Evolutionary conservation across 2,329 filamentous ascomycete genomes (phyloP).

Genomic region (Fusarium virguliforme): DNA sequence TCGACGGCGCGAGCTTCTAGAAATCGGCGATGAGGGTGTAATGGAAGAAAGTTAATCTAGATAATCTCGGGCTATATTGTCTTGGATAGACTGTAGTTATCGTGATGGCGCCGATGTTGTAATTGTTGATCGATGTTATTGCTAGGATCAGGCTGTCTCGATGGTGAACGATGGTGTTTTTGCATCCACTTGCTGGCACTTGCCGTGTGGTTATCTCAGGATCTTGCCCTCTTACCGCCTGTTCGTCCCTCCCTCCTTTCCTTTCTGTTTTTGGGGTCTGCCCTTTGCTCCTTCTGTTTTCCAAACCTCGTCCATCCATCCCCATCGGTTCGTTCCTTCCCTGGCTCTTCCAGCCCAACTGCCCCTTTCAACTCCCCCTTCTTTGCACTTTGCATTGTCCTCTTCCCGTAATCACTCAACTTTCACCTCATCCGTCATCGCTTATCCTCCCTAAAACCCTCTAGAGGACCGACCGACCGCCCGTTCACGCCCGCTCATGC

Average conservation of each 20-base stretch:
- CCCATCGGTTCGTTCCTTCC: constrained; percentile 10
- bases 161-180: background rate
- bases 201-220: constrained; percentile 17
- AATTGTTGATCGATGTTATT: background rate
- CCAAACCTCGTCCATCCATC: background rate
- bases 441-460: constrained; percentile 38
- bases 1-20: background rate
- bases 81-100: background rate
- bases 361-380: constrained; percentile 13
- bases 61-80: constrained; percentile 6
- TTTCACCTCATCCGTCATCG: constrained; percentile 44
- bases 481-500: constrained; percentile 39
- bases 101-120: background rate
- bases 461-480: constrained; percentile 34
- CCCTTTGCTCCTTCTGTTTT: constrained; percentile 22
- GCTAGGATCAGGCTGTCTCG: constrained; percentile 8
- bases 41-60: constrained; percentile 5
- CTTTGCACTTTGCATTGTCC: constrained; percentile 24
- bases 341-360: constrained; percentile 29
- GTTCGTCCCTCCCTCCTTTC: constrained; percentile 4
- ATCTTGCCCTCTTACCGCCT: constrained; percentile 5
- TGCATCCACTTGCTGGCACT: constrained; percentile 24
- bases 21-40: constrained; percentile 6
- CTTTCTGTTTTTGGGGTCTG: constrained; percentile 8
- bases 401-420: constrained; percentile 38